Evolutionary conservation across 768 basidiomycete species (phyloP).

Genomic region (Trametes cinnabarina): DNA sequence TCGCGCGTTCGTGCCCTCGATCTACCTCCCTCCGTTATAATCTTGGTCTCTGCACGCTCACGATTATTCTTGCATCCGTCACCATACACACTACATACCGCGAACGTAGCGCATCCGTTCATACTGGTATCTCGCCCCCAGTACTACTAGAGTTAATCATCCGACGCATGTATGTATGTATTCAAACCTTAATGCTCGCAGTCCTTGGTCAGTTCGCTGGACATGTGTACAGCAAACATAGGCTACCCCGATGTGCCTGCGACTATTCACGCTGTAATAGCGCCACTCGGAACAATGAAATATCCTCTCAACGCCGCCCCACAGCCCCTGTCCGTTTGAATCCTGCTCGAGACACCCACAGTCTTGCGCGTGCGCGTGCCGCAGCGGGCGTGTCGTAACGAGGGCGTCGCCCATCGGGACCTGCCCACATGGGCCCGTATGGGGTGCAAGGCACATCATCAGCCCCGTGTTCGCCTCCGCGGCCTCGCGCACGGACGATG

Average conservation of each 20-base stretch:
- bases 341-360: not conserved
- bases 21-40: not conserved
- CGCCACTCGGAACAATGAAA: no score
- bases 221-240: no score
- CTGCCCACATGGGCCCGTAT: not conserved
- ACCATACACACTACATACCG: not conserved
- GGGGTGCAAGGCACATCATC: not conserved
- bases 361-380: not conserved
- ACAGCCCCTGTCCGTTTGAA: no score
- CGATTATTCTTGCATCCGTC: not conserved
- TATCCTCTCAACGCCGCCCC: no score
- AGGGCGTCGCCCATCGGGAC: not conserved
- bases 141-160: not conserved
- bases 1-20: no score
- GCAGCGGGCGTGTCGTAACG: not conserved
- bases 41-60: not conserved
- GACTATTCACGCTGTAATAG: no score
- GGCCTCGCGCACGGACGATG: not conserved
- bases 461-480: not conserved
- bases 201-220: no score
- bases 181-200: constrained; percentile 9
- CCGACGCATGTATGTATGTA: no score
- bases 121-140: constrained; percentile 9
- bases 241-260: no score
- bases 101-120: not conserved